phyloP scores from a whole-genome alignment of 495 filamentous ascomycete species.

The Peziza echinospora region DNA sequence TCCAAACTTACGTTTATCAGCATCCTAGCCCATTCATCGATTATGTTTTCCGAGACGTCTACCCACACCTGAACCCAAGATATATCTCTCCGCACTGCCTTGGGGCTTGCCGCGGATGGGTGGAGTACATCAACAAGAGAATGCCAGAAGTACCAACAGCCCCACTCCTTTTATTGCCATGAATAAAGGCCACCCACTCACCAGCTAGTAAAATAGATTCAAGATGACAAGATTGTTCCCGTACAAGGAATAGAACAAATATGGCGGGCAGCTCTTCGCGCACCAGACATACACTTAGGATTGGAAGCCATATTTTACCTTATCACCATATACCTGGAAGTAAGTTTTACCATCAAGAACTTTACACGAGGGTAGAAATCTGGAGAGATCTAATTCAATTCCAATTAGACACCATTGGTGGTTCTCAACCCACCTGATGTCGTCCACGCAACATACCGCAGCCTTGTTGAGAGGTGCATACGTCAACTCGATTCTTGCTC shows the following conservation, averaged over 20 bases:
- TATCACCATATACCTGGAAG: constrained; percentile 53
- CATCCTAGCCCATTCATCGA: constrained; percentile 14
- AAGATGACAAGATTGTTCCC: constrained; percentile 21
- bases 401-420: too few relatives aligned
- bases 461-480: neutral
- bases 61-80: constrained; percentile 12
- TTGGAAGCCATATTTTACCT: constrained; percentile 48
- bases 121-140: constrained; percentile 16
- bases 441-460: neutral
- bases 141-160: constrained; percentile 9
- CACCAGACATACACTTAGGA: constrained; percentile 33
- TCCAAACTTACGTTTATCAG: constrained; percentile 6
- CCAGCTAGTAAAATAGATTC: too few relatives aligned
- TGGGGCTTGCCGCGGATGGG: constrained; percentile 14
- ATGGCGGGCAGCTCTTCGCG: constrained; percentile 61
- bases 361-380: neutral
- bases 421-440: neutral
- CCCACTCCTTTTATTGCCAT: neutral
- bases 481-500: neutral
- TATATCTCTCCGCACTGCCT: constrained; percentile 16
- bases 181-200: too few relatives aligned
- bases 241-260: constrained; percentile 51
- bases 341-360: constrained; percentile 1
- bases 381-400: neutral
- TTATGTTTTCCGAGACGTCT: constrained; percentile 12